Conservation (phyloP, 257 asterid species). For the Solanum pimpinellifolium region DNA sequence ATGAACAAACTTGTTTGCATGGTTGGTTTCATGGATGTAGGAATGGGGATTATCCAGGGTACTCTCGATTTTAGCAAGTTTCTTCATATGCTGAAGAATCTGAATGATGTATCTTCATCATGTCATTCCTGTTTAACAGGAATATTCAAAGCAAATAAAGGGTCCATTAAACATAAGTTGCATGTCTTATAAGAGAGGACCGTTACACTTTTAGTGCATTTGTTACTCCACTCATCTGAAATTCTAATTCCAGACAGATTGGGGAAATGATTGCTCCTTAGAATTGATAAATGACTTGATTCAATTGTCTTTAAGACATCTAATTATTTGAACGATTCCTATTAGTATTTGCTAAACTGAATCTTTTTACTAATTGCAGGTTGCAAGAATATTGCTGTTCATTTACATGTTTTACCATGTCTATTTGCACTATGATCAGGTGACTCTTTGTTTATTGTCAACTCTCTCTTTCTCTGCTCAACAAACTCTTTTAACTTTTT, state of each 20-base stretch:
- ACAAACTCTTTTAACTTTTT: neutral
- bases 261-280: neutral
- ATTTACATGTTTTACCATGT: constrained; percentile 77
- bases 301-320: neutral
- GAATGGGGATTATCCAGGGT: neutral
- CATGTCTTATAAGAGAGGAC: neutral
- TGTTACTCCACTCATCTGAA: neutral
- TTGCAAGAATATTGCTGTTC: constrained; percentile 83
- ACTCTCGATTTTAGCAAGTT: neutral
- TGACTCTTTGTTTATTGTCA: constrained; percentile 12
- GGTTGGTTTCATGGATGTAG: neutral
- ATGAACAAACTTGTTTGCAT: neutral
- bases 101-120: neutral
- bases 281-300: neutral
- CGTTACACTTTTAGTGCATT: neutral
- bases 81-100: neutral
- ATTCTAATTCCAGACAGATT: neutral
- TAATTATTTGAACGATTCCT: neutral
- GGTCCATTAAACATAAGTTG: neutral
- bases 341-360: neutral
- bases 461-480: neutral
- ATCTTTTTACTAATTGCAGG: constrained; percentile 50
- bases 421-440: constrained; percentile 68
- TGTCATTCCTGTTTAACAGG: neutral
- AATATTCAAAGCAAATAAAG: neutral